Evolutionary conservation across 192 early-diverging fungal species (phyloP).

Genomic region (Coemansia interrupta): DNA sequence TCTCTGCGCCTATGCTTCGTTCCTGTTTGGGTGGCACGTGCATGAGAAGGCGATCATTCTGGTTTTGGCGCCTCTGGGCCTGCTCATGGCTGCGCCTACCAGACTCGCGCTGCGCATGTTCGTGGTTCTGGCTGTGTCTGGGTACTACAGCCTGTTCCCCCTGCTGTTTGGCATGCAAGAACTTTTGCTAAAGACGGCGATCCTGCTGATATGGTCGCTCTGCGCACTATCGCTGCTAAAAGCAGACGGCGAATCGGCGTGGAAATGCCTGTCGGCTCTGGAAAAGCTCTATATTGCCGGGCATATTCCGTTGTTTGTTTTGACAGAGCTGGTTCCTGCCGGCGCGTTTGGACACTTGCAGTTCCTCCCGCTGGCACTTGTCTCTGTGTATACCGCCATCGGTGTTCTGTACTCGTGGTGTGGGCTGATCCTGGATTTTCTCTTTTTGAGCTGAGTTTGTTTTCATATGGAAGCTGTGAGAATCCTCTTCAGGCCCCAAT

Average conservation of each 20-base stretch:
- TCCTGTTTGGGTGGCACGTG: conserved; percentile 97
- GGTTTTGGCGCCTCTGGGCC: conserved; percentile 53
- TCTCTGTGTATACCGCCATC: conserved; percentile 70
- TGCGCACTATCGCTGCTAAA: conserved; percentile 27
- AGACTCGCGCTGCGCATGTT: conserved; percentile 37
- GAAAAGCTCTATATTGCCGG: conserved; percentile 34
- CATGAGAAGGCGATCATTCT: conserved; percentile 95
- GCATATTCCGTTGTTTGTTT: conserved; percentile 30
- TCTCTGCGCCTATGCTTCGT: conserved; percentile 81
- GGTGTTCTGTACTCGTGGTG: conserved; percentile 74
- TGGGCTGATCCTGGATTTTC: conserved; percentile 43
- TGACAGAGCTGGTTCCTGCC: conserved; percentile 22
- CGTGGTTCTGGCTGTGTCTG: conserved; percentile 31
- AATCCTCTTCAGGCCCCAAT: background rate
- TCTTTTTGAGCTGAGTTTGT: background rate
- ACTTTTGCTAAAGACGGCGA: conserved; percentile 27
- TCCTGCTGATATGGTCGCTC: conserved; percentile 30
- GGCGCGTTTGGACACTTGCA: conserved; percentile 53
- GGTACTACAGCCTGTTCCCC: conserved; percentile 49
- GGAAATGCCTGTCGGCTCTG: conserved; percentile 23
- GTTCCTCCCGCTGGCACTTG: conserved; percentile 80
- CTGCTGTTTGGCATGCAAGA: conserved; percentile 50
- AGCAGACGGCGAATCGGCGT: conserved; percentile 19
- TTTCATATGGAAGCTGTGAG: background rate
- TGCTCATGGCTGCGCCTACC: conserved; percentile 32